Evolutionary conservation across 2,329 filamentous ascomycete species (phyloP).

Genomic region (Purpureocillium lavendulum): DNA sequence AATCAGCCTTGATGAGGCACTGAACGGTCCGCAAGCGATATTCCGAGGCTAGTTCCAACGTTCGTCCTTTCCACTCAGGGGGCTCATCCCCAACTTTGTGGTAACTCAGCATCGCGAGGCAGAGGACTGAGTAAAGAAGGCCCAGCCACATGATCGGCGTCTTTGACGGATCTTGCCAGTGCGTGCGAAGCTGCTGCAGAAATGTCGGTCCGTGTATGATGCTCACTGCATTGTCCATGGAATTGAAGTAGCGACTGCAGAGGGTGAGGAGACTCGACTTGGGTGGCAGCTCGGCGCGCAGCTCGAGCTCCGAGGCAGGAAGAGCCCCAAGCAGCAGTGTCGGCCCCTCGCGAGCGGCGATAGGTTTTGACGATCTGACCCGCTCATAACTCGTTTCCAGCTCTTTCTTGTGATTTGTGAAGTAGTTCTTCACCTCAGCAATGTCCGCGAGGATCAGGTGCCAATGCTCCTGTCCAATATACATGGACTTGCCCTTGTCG

Average conservation of each 20-base stretch:
- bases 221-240: conserved; percentile 59
- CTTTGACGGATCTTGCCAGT: conserved; percentile 66
- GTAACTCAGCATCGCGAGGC: conserved; percentile 70
- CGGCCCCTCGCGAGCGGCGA: conserved; percentile 53
- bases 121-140: conserved; percentile 67
- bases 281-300: conserved; percentile 70
- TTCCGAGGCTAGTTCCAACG: conserved; percentile 49
- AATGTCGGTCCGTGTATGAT: conserved; percentile 82
- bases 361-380: conserved; percentile 60
- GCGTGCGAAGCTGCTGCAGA: conserved; percentile 56
- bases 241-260: conserved; percentile 86
- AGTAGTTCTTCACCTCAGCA: conserved; percentile 89
- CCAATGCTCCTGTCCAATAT: conserved; percentile 79
- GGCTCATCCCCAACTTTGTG: conserved; percentile 74
- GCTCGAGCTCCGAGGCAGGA: conserved; percentile 63
- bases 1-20: conserved; percentile 67
- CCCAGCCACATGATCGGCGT: conserved; percentile 73
- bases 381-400: conserved; percentile 73
- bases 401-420: conserved; percentile 77
- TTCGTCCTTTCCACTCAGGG: conserved; percentile 63
- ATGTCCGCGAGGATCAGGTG: conserved; percentile 74
- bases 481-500: conserved; percentile 71
- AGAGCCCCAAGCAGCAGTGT: conserved; percentile 72
- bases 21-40: conserved; percentile 70
- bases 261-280: conserved; percentile 79